Percentiles rank a stretch among this genome's conserved stretches.
Conservation (phyloP, 202 grass and related monocot genomes). For the Panicum hallii region DNA sequence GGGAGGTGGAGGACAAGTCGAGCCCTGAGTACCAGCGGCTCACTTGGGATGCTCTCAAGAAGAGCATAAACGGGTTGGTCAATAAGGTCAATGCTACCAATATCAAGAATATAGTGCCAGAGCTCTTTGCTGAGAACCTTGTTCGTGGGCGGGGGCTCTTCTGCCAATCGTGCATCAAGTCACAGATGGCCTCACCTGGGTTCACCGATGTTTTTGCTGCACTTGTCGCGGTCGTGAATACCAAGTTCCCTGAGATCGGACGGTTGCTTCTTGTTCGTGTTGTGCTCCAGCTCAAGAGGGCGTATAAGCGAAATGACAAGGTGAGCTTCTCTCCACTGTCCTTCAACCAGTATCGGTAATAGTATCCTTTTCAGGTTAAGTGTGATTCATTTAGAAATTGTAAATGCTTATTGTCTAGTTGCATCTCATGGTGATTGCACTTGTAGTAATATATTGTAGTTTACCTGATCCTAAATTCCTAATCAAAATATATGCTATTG, state of each 20-base stretch:
- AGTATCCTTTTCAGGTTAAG: neutral
- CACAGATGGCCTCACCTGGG: constrained; percentile 92
- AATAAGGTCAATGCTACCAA: constrained; percentile 94
- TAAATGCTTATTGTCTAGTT: neutral
- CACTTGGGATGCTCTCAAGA: constrained; percentile 93
- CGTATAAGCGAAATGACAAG: constrained; percentile 95
- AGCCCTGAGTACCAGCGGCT: constrained; percentile 82
- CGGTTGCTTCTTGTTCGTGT: constrained; percentile 74
- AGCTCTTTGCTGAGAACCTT: constrained; percentile 86
- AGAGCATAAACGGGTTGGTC: constrained; percentile 92
- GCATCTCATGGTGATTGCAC: constrained; percentile 1
- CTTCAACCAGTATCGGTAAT: constrained; percentile 11
- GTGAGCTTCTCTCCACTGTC: constrained; percentile 32
- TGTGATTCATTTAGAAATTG: neutral
- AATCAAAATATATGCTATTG: constrained; percentile 12
- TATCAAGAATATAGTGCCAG: constrained; percentile 89
- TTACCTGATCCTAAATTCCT: neutral
- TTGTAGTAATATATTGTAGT: neutral
- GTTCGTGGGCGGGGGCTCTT: constrained; percentile 88
- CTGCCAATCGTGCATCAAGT: constrained; percentile 93
- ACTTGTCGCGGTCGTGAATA: constrained; percentile 84
- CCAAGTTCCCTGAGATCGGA: constrained; percentile 87
- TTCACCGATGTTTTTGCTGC: constrained; percentile 89
- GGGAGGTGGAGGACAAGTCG: constrained; percentile 85
- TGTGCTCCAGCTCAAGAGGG: constrained; percentile 91